phyloP scores from a whole-genome alignment of 192 early-diverging fungal genomes.

The Podochytrium sp. region DNA sequence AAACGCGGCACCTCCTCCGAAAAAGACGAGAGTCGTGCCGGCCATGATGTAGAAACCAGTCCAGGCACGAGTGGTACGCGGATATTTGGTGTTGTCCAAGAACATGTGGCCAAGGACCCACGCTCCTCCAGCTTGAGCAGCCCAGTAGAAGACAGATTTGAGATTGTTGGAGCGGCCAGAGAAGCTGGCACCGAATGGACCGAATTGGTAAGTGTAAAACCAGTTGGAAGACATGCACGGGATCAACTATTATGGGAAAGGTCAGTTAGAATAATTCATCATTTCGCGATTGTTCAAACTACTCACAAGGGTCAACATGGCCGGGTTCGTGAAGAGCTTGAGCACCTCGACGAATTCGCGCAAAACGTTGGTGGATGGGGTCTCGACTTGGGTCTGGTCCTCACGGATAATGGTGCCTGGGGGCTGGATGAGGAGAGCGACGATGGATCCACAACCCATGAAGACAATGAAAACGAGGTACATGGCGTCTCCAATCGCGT shows the following conservation, averaged over 20 bases:
- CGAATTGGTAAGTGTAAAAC: no score
- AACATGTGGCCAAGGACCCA: no score
- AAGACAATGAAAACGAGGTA: constrained; percentile 70
- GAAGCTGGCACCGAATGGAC: no score
- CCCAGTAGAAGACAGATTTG: constrained; percentile 79
- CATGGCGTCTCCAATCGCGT: no score
- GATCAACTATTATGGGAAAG: constrained; percentile 70
- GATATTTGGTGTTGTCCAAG: constrained; percentile 58
- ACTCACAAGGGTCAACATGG: constrained; percentile 59
- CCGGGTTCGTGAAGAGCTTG: no score
- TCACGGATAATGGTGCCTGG: constrained; percentile 62
- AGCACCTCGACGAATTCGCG: no score
- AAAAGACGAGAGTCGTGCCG: constrained; percentile 59
- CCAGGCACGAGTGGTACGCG: constrained; percentile 64
- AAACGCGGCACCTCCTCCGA: constrained; percentile 59
- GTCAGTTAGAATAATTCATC: constrained; percentile 59
- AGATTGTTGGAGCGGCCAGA: no score
- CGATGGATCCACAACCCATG: constrained; percentile 63
- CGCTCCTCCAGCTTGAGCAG: constrained; percentile 71
- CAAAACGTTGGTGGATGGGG: constrained; percentile 68
- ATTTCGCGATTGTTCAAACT: no score
- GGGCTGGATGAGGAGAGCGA: constrained; percentile 61
- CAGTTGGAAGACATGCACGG: no score
- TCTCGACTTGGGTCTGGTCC: no score
- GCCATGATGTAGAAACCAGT: constrained; percentile 58